phyloP scores from a whole-genome alignment of 148 eudicot species.

The Polygonum maritimum region DNA sequence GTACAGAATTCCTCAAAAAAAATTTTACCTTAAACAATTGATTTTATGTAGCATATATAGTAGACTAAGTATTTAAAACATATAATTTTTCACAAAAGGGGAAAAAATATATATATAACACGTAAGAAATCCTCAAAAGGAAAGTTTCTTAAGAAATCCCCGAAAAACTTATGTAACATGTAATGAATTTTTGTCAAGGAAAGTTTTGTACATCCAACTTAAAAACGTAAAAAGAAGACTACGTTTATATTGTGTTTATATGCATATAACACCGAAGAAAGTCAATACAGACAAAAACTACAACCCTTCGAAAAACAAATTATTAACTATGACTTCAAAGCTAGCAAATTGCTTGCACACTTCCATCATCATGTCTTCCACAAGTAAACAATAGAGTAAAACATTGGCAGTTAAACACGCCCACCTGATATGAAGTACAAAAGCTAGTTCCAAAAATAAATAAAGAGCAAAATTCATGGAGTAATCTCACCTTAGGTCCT shows the following conservation, averaged over 20 bases:
- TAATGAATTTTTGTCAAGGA: too few relatives aligned
- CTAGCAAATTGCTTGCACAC: background rate
- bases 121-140: too few relatives aligned
- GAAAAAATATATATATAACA: too few relatives aligned
- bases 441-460: background rate
- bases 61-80: too few relatives aligned
- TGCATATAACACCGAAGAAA: background rate
- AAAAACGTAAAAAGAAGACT: too few relatives aligned
- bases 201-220: too few relatives aligned
- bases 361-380: background rate
- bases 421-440: background rate
- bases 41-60: too few relatives aligned
- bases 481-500: slow-evolving; percentile 2
- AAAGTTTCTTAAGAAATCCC: too few relatives aligned
- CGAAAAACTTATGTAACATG: too few relatives aligned
- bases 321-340: background rate
- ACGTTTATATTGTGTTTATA: background rate
- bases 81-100: too few relatives aligned
- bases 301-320: background rate
- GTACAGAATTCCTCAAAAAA: too few relatives aligned
- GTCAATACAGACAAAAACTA: background rate
- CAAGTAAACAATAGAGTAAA: background rate
- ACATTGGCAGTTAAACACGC: slow-evolving; percentile 1
- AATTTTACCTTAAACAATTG: too few relatives aligned
- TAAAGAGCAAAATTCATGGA: background rate